Base-by-base conservation (phyloP, 2,329 filamentous ascomycete genomes). In the Pseudogymnoascus sp. region DNA sequence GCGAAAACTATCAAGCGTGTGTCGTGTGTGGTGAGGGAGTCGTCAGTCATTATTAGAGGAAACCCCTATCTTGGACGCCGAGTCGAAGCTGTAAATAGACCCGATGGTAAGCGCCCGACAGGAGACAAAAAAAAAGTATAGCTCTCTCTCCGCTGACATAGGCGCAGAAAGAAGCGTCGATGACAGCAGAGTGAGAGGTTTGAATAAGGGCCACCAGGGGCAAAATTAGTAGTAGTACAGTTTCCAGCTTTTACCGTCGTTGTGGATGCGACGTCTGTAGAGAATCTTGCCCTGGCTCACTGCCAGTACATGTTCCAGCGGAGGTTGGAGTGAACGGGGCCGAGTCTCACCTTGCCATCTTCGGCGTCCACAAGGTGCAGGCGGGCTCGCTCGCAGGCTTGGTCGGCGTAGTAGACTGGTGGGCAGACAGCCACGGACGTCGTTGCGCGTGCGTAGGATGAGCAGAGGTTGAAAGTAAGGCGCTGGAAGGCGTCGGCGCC, bases 381-480 rank as follows among this genome's bases (percentile, higher is more conserved):
- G 62, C 87, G 86, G n/a, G 90, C 91, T 60, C 95, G 90, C 64
- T 86, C 85, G 6, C 91, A 88, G 33, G 93, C 92, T 66, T 99
- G 77, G 75, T 99, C 95, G 0, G 96, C 92, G 69, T 99, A 99
- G 81, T 99, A 99, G 0, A 97, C 88, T 0, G 95, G 92, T 0
- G 95, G 95, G 68, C 87, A 68, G 70, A 64, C 35, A 83, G 93
- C 97, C 0, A 99, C 93, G 0, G 95, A 91, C 0, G 93, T 97
- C 0, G 93, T 97, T 0, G 93, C 95, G 15, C 95, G 86, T 62
- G 89, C 88, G 72, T 96, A 99, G 63, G 96, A 91, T 75, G 96
- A 99, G 53, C 89, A 96, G 66, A 97, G 91, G 68, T 96, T 89
- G 70, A 97, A 97, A 17, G 97, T 88, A 83, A 97, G 89, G 62